phyloP scores from a whole-genome alignment of 2,329 filamentous ascomycete genomes.

The Verticillium klebahnii region DNA sequence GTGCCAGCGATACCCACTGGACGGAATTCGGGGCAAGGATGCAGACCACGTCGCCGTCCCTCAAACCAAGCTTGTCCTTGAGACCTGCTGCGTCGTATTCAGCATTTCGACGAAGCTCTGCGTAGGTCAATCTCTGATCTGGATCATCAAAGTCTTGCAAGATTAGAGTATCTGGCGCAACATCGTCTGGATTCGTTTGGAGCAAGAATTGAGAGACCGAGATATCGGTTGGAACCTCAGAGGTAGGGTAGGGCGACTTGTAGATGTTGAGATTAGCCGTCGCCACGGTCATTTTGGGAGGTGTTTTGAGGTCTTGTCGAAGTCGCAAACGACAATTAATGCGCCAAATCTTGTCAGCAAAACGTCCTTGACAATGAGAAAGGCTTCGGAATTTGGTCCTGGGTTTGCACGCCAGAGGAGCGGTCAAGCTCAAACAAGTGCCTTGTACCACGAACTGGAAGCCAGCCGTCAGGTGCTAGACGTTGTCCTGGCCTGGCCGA shows the following conservation, averaged over 20 bases:
- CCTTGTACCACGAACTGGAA: too few relatives aligned
- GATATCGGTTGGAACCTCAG: conserved; percentile 13
- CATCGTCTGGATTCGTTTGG: conserved; percentile 18
- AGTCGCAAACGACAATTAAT: too few relatives aligned
- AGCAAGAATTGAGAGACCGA: conserved; percentile 20
- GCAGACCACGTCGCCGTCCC: conserved; percentile 15
- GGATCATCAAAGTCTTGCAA: conserved; percentile 17
- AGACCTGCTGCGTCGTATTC: conserved; percentile 12
- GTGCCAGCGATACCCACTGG: conserved; percentile 14
- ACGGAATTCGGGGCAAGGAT: conserved; percentile 17
- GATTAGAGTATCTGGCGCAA: conserved; percentile 13
- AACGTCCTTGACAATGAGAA: too few relatives aligned
- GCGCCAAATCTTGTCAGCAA: too few relatives aligned
- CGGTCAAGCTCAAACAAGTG: too few relatives aligned
- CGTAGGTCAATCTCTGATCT: conserved; percentile 10
- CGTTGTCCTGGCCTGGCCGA: too few relatives aligned
- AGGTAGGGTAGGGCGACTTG: conserved; percentile 10
- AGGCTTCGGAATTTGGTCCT: too few relatives aligned
- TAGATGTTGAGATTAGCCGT: background rate
- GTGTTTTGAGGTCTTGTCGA: too few relatives aligned
- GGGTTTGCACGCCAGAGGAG: too few relatives aligned
- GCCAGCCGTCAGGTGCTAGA: too few relatives aligned
- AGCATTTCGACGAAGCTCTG: conserved; percentile 11
- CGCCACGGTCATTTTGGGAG: background rate
- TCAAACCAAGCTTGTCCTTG: conserved; percentile 1